Base-by-base conservation (phyloP, 2,329 filamentous ascomycete species). In the Alternaria tenuissima region DNA sequence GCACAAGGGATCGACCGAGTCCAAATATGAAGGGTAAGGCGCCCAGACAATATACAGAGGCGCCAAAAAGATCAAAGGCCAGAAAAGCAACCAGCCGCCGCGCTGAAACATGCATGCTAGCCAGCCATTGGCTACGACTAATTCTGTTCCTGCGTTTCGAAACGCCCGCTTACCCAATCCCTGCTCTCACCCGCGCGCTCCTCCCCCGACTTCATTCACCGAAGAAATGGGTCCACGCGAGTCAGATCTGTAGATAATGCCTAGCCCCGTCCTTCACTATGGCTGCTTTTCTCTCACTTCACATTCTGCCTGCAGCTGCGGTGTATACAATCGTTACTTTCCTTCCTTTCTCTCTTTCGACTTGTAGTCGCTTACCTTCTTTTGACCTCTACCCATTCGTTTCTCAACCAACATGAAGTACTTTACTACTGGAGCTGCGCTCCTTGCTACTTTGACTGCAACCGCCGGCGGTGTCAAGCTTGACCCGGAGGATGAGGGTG, bases 371-470 rank as follows among this genome's bases (percentile, higher is more conserved):
- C 57, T 55, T 62, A 49, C 46, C 41, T 52, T 51, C 49, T 58
- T 18, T 51, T 38, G 38, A 49, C 36, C 36, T 61, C 49, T 63
- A 59, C 36, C 20, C 46, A 55, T 64, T 63, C 57, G 46, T 56
- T 60, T 47, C 32, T 56, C 58, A 53, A 57, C 55, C 65, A 74
- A 18, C 58, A 78, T 78, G 75, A 74, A 67, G 65, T 72, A 73
- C 55, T 70, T 69, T 54, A 62, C 71, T 59, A 65, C 67, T 36
- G 74, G 75, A 76, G 76, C 75, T 67, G 75, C 68, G 72, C 73
- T 77, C 73, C 71, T 78, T 57, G 66, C 71, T 49, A 63, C 74
- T 42, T 54, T 70, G 62, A 69, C 69, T 36, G 66, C 74, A 57
- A 67, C 65, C 57, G 75, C 68, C 14, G 55, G 57, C 57, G 73